These are phyloP conservation scores for Anthracocystis setariae DNA, from an alignment of 1,284 basidiomycete genomes.

Conservation along the genomic window DNA sequence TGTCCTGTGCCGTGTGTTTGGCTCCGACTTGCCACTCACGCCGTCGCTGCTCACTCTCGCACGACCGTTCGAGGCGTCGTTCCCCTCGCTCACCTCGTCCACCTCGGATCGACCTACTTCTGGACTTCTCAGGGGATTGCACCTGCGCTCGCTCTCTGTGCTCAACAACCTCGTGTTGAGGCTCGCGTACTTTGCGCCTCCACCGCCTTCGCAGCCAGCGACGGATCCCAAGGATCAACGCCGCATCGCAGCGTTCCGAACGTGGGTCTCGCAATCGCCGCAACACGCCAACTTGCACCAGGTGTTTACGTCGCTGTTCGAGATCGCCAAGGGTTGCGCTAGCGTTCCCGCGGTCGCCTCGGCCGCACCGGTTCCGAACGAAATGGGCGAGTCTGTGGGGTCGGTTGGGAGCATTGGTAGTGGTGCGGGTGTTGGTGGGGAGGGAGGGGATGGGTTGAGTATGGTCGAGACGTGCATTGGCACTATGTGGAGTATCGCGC, in stretches of 20 bases:
- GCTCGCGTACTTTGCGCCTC: constrained; percentile 49
- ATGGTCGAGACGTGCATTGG: constrained; percentile 60
- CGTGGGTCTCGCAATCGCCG: constrained; percentile 10
- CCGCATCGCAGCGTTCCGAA: constrained; percentile 30
- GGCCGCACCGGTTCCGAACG: constrained; percentile 8
- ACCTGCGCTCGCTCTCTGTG: constrained; percentile 55
- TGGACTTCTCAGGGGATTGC: constrained; percentile 32
- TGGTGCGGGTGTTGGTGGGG: constrained; percentile 1
- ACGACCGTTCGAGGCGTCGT: constrained; percentile 39
- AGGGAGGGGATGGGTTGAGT: constrained; percentile 45
- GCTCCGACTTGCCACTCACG: constrained; percentile 9
- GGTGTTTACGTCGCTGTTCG: constrained; percentile 26
- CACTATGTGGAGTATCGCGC: constrained; percentile 55
- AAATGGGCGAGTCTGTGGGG: background rate
- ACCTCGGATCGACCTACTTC: constrained; percentile 4
- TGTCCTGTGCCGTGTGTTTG: constrained; percentile 11
- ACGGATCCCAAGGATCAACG: constrained; percentile 36
- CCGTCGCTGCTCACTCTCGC: constrained; percentile 35
- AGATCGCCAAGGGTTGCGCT: constrained; percentile 40
- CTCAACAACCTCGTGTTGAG: constrained; percentile 56
- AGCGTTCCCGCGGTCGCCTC: constrained; percentile 41
- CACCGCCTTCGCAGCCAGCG: constrained; percentile 59
- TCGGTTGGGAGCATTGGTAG: background rate
- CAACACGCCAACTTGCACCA: background rate
- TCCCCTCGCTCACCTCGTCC: constrained; percentile 33